phyloP scores from a whole-genome alignment of 2,329 filamentous ascomycete genomes.

The Triangularia verruculosa region DNA sequence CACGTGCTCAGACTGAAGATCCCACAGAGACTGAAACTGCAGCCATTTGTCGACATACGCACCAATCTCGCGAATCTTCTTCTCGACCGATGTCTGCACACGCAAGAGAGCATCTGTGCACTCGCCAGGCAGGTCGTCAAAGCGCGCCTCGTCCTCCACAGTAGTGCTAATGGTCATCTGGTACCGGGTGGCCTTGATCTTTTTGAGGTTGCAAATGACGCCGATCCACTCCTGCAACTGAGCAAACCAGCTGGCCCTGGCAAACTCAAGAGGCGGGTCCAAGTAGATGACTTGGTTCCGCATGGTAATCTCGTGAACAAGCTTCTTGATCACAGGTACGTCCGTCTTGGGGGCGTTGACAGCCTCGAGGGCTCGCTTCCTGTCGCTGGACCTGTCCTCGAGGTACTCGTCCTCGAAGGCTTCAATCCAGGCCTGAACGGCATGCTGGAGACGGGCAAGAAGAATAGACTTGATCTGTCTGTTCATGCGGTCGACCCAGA shows the following conservation, averaged over 20 bases:
- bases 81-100: constrained; percentile 81
- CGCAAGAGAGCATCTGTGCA: constrained; percentile 76
- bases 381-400: constrained; percentile 44
- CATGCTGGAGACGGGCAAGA: constrained; percentile 75
- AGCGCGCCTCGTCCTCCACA: constrained; percentile 65
- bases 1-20: constrained; percentile 92
- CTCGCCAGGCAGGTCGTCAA: constrained; percentile 78
- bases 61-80: constrained; percentile 74
- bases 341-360: constrained; percentile 46
- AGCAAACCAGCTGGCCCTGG: constrained; percentile 87
- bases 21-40: constrained; percentile 97
- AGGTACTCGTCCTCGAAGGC: constrained; percentile 68
- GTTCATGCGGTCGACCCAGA: constrained; percentile 89
- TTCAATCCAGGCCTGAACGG: constrained; percentile 82
- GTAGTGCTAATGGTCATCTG: constrained; percentile 77
- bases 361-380: constrained; percentile 47
- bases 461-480: constrained; percentile 77
- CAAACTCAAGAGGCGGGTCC: constrained; percentile 87
- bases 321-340: constrained; percentile 64
- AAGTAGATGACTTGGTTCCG: constrained; percentile 96
- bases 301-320: constrained; percentile 94
- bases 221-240: constrained; percentile 94
- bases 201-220: constrained; percentile 85
- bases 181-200: constrained; percentile 92
- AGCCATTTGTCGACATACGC: constrained; percentile 96